phyloP scores from a whole-genome alignment of 2,329 filamentous ascomycete species.

The Aspergillus ruber region DNA sequence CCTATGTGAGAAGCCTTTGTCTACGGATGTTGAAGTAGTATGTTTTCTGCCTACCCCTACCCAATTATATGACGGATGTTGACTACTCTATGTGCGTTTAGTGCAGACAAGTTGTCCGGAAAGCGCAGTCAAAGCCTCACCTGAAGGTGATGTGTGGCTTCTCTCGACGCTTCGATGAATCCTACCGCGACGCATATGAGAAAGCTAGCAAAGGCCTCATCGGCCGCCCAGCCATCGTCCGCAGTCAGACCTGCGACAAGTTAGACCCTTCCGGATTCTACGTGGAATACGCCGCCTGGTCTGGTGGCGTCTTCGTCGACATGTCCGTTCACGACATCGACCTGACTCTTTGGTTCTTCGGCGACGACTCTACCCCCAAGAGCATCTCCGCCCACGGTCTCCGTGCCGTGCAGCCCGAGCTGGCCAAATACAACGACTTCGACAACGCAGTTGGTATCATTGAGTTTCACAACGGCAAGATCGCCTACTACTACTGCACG shows the following conservation, averaged over 20 bases:
- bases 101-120: constrained; percentile 54
- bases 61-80: background rate
- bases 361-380: constrained; percentile 49
- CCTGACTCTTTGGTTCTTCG: constrained; percentile 58
- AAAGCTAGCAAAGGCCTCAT: constrained; percentile 51
- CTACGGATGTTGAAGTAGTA: constrained; percentile 52
- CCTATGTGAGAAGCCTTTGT: constrained; percentile 48
- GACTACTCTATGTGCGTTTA: constrained; percentile 17
- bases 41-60: constrained; percentile 12
- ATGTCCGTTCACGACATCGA: constrained; percentile 65
- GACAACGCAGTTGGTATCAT: constrained; percentile 59
- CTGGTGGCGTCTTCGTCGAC: constrained; percentile 63
- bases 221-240: constrained; percentile 54
- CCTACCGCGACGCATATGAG: constrained; percentile 54
- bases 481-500: constrained; percentile 57
- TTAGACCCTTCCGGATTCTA: constrained; percentile 60
- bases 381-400: constrained; percentile 51
- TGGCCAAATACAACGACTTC: constrained; percentile 51
- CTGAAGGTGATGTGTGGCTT: constrained; percentile 63
- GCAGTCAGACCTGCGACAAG: constrained; percentile 61
- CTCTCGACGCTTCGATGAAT: constrained; percentile 59
- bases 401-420: constrained; percentile 52
- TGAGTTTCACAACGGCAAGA: constrained; percentile 58
- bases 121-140: constrained; percentile 48
- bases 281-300: constrained; percentile 58